A percentile compares a stretch with the other conserved stretches of the same genome.
Evolutionary conservation across 805 yeast genomes (phyloP).

Genomic region (Starmerella kuoi): DNA sequence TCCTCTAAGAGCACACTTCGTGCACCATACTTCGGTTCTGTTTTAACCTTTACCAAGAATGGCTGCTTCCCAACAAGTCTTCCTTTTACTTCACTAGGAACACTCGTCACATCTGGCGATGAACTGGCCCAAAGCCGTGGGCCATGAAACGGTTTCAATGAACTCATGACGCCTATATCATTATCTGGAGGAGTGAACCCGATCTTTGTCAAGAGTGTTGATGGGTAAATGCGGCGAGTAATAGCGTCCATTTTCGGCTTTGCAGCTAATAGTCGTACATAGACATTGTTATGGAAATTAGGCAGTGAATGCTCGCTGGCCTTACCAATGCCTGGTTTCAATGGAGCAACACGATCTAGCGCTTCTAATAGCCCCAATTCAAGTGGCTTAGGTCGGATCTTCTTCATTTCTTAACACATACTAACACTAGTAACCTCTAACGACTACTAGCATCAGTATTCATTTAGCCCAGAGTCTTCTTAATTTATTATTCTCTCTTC

Average conservation of each 20-base stretch:
- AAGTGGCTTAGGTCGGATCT: conserved; percentile 8
- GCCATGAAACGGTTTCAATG: neutral
- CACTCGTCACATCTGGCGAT: neutral
- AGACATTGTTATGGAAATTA: conserved; percentile 27
- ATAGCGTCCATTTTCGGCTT: conserved; percentile 35
- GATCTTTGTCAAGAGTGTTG: conserved; percentile 31
- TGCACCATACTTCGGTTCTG: conserved; percentile 2
- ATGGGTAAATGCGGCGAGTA: conserved; percentile 32
- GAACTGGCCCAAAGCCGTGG: conserved; percentile 12
- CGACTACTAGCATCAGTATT: too few relatives aligned
- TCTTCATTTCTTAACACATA: neutral
- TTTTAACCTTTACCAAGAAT: neutral
- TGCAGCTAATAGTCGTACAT: conserved; percentile 33
- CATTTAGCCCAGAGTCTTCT: too few relatives aligned
- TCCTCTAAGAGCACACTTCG: conserved; percentile 6
- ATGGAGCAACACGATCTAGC: neutral
- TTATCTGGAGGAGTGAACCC: conserved; percentile 20
- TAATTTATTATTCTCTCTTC: too few relatives aligned
- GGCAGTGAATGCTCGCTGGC: conserved; percentile 13
- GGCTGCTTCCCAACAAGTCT: neutral
- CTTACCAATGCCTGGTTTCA: neutral
- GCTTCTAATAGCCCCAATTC: conserved; percentile 7
- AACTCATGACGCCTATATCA: conserved; percentile 13
- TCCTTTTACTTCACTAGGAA: conserved; percentile 6
- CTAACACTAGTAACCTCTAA: neutral